Percentiles rank a stretch among this genome's conserved stretches.
Conservation (phyloP, 2,329 filamentous ascomycete species). For the Penicillium concentricum region DNA sequence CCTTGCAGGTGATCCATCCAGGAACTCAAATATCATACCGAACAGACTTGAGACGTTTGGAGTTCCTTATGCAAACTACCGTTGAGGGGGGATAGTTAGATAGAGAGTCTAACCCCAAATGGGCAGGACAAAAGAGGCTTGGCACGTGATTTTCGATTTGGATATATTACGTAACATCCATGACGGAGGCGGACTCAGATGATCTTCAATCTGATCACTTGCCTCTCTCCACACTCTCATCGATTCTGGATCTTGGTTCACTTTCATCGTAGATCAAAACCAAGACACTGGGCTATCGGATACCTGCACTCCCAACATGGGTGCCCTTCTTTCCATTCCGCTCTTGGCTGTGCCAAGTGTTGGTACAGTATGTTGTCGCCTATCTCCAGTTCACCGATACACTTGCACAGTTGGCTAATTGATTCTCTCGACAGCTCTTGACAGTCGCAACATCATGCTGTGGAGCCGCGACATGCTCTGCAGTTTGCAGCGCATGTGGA, state of each 20-base stretch:
- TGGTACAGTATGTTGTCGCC: conserved; percentile 66
- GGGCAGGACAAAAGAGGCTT: neutral
- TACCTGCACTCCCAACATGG: conserved; percentile 59
- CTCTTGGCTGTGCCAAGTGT: conserved; percentile 83
- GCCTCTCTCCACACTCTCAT: conserved; percentile 11
- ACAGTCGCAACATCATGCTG: conserved; percentile 88
- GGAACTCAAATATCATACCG: neutral
- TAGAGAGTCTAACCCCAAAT: neutral
- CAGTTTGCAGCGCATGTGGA: conserved; percentile 90
- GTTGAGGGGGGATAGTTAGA: neutral
- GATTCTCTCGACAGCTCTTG: conserved; percentile 56
- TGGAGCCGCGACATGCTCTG: conserved; percentile 92
- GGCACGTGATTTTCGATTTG: neutral
- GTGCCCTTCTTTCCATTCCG: conserved; percentile 84
- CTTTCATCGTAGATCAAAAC: neutral
- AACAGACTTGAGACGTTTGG: neutral
- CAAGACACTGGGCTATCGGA: neutral
- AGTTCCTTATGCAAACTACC: too few relatives aligned
- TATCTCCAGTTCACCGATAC: neutral
- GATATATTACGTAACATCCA: neutral
- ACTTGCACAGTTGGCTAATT: conserved; percentile 10
- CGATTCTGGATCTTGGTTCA: neutral
- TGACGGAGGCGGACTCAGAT: conserved; percentile 2
- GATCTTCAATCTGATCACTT: conserved; percentile 4
- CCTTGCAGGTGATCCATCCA: neutral